Evolutionary conservation across 495 filamentous ascomycete genomes (phyloP).

Genomic region (Penicillium roqueforti): DNA sequence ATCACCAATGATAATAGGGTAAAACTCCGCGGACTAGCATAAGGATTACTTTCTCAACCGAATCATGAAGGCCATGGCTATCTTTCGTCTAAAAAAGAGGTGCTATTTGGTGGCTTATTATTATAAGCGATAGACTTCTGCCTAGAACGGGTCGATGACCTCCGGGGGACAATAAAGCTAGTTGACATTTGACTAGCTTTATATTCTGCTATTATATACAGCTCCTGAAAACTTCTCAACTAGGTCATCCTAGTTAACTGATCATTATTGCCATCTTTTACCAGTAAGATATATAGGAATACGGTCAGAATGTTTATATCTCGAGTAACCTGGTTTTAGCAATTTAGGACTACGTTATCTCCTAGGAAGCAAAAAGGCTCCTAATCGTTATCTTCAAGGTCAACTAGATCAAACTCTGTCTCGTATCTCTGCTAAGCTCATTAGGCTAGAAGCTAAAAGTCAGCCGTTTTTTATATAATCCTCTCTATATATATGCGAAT

Average conservation of each 20-base stretch:
- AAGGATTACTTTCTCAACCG: neutral
- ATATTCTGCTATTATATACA: neutral
- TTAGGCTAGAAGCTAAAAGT: conserved; percentile 8
- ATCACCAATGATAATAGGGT: neutral
- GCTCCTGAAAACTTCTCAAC: neutral
- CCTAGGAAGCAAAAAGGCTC: conserved; percentile 7
- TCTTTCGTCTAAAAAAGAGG: neutral
- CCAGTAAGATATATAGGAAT: conserved; percentile 7
- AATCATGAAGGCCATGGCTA: neutral
- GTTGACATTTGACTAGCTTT: conserved; percentile 5
- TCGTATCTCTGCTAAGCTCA: conserved; percentile 10
- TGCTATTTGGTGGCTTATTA: neutral
- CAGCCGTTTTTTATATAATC: conserved; percentile 8
- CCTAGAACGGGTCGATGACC: conserved; percentile 1
- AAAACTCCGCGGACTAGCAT: neutral
- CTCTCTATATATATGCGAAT: conserved; percentile 1
- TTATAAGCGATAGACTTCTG: conserved; percentile 1
- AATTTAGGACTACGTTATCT: neutral
- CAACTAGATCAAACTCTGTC: conserved; percentile 7
- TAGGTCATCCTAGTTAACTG: neutral
- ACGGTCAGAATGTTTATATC: conserved; percentile 5
- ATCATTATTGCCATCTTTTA: conserved; percentile 2
- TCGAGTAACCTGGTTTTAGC: neutral
- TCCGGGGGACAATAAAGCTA: neutral
- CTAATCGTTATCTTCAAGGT: conserved; percentile 7